A percentile compares a stretch with the other conserved stretches of the same genome.
Conservation (phyloP, 768 basidiomycete genomes). For the Hygrocybe punicea region DNA sequence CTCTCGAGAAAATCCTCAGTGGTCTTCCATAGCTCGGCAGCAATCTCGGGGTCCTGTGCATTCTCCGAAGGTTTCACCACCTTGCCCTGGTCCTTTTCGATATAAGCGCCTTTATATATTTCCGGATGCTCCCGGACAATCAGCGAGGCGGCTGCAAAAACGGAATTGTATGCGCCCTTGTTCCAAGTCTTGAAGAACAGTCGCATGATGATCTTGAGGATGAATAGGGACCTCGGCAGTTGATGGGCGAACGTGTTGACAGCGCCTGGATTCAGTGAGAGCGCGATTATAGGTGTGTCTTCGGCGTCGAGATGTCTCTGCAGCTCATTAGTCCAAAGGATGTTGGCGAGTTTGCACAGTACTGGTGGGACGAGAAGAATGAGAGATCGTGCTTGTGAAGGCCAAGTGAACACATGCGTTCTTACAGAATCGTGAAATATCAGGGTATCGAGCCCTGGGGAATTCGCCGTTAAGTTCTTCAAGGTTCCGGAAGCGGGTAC, state of each 20-base stretch:
- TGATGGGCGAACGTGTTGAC: conserved; percentile 30
- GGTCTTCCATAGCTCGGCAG: conserved; percentile 39
- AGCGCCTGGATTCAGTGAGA: conserved; percentile 43
- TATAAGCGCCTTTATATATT: conserved; percentile 38
- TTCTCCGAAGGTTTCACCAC: conserved; percentile 27
- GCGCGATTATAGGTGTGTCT: conserved; percentile 34
- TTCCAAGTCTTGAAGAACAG: conserved; percentile 18
- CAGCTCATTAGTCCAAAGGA: conserved; percentile 49
- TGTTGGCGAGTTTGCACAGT: conserved; percentile 47
- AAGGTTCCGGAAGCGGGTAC: conserved; percentile 26
- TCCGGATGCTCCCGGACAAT: conserved; percentile 30
- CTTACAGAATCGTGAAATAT: conserved; percentile 35
- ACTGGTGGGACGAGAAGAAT: conserved; percentile 19
- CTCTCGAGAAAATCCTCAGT: conserved; percentile 30
- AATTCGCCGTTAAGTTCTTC: conserved; percentile 39
- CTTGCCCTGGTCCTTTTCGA: conserved; percentile 33
- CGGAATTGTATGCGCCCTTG: conserved; percentile 36
- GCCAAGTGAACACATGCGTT: conserved; percentile 11
- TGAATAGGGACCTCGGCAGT: conserved; percentile 13
- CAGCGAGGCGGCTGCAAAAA: conserved; percentile 41
- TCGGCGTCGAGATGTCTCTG: conserved; percentile 44
- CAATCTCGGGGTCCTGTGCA: conserved; percentile 32
- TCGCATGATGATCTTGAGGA: conserved; percentile 11
- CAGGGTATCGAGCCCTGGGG: conserved; percentile 16
- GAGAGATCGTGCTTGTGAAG: background rate